Evolutionary conservation across 768 basidiomycete species (phyloP).

Genomic region (Lyophyllum decastes): DNA sequence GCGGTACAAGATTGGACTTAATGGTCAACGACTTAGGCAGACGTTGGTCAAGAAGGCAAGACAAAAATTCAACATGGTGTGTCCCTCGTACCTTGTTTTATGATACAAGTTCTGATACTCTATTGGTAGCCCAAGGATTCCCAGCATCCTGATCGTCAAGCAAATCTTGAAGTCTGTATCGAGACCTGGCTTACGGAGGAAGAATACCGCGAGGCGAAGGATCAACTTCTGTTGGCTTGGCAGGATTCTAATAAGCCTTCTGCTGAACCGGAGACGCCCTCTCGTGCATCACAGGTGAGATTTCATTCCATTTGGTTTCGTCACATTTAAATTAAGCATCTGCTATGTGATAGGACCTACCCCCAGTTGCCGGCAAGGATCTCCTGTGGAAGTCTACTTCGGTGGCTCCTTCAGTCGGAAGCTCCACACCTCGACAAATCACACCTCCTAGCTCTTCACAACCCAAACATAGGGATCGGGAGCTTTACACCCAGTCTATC

Average conservation of each 20-base stretch:
- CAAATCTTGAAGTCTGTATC: constrained; percentile 71
- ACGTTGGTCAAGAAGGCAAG: constrained; percentile 71
- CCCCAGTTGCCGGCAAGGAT: constrained; percentile 52
- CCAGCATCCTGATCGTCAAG: constrained; percentile 71
- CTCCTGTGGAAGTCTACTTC: constrained; percentile 69
- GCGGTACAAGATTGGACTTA: constrained; percentile 68
- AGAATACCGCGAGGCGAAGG: constrained; percentile 67
- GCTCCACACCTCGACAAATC: constrained; percentile 34
- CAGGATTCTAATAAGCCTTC: constrained; percentile 56
- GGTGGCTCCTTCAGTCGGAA: constrained; percentile 30
- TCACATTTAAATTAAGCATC: constrained; percentile 7
- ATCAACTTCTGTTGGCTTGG: constrained; percentile 63
- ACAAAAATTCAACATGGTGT: constrained; percentile 73
- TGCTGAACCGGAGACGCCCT: constrained; percentile 41
- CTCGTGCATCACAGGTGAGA: constrained; percentile 38
- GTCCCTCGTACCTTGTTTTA: constrained; percentile 20
- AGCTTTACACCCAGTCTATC: constrained; percentile 43
- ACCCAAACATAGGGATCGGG: constrained; percentile 29
- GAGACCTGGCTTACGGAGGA: constrained; percentile 80
- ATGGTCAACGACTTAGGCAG: constrained; percentile 69
- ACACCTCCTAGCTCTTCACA: constrained; percentile 23
- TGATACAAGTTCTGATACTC: constrained; percentile 4
- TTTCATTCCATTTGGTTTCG: constrained; percentile 3
- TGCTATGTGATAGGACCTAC: constrained; percentile 14
- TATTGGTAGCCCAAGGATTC: constrained; percentile 68